phyloP scores from a whole-genome alignment of 2,329 filamentous ascomycete genomes.

The Acrocalymma vagum region DNA sequence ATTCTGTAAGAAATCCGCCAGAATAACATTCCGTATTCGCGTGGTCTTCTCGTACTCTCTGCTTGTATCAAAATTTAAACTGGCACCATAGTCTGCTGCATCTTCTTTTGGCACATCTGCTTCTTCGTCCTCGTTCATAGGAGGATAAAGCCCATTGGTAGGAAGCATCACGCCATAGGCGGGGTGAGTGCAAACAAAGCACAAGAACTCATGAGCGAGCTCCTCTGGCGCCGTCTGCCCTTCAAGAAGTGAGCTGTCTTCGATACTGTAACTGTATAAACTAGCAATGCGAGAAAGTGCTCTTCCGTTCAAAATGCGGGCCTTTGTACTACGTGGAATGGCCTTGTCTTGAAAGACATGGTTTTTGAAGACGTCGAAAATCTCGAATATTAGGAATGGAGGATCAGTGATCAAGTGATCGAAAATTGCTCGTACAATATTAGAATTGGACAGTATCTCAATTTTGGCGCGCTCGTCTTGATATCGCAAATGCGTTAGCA shows the following conservation, averaged over 20 bases:
- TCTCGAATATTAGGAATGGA: slow-evolving; percentile 76
- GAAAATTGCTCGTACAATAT: slow-evolving; percentile 74
- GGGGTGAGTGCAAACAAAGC: slow-evolving; percentile 76
- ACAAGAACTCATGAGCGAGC: slow-evolving; percentile 77
- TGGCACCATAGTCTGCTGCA: slow-evolving; percentile 59
- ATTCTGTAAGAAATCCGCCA: slow-evolving; percentile 80
- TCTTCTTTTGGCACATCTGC: slow-evolving; percentile 46
- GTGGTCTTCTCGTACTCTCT: slow-evolving; percentile 75
- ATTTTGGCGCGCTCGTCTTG: slow-evolving; percentile 79
- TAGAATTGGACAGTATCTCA: slow-evolving; percentile 80
- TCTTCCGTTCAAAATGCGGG: slow-evolving; percentile 76
- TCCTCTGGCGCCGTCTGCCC: slow-evolving; percentile 68
- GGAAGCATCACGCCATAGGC: slow-evolving; percentile 78
- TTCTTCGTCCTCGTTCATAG: slow-evolving; percentile 68
- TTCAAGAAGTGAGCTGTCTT: slow-evolving; percentile 55
- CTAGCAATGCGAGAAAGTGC: slow-evolving; percentile 72
- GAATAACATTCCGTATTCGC: slow-evolving; percentile 78
- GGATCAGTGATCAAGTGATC: slow-evolving; percentile 82
- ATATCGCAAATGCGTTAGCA: slow-evolving; percentile 81
- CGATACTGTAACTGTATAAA: slow-evolving; percentile 50
- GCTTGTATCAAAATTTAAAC: slow-evolving; percentile 73
- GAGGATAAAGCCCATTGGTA: slow-evolving; percentile 85
- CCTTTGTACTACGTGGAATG: slow-evolving; percentile 77
- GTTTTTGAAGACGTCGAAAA: slow-evolving; percentile 74
- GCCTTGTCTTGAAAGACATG: slow-evolving; percentile 78